These are phyloP conservation scores for Coniochaeta sp. DNA, from an alignment of 2,329 filamentous ascomycete genomes.

Conservation along the genomic window DNA sequence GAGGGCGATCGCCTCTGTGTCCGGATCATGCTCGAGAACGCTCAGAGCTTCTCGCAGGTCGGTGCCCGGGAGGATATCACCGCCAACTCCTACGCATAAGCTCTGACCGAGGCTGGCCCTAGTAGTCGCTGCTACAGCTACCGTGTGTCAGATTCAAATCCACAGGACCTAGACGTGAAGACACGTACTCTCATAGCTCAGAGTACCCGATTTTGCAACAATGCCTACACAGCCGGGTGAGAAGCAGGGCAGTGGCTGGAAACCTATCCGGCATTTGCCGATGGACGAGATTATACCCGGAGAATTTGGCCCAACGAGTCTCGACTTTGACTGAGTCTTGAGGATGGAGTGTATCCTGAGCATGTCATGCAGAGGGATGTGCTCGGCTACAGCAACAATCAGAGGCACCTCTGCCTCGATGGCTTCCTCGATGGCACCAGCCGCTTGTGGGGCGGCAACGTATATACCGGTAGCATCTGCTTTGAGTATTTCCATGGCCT, in stretches of 20 bases:
- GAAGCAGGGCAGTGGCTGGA: constrained; percentile 70
- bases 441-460: constrained; percentile 67
- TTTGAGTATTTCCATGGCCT: constrained; percentile 63
- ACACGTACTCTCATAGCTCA: constrained; percentile 59
- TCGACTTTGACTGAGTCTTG: constrained; percentile 61
- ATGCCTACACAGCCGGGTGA: constrained; percentile 65
- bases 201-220: constrained; percentile 71
- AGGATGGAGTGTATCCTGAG: constrained; percentile 63
- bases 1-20: constrained; percentile 65
- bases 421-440: constrained; percentile 69
- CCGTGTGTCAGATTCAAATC: neutral
- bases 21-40: constrained; percentile 57
- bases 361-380: constrained; percentile 73
- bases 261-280: constrained; percentile 56
- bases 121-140: constrained; percentile 64
- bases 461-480: constrained; percentile 76
- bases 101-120: constrained; percentile 70
- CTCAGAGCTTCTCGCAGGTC: constrained; percentile 64
- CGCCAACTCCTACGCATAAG: constrained; percentile 70
- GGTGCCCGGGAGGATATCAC: constrained; percentile 68
- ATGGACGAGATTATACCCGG: constrained; percentile 72
- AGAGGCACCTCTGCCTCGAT: constrained; percentile 73
- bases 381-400: constrained; percentile 72
- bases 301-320: constrained; percentile 74
- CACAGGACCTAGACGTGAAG: neutral